Percentiles rank a stretch among this genome's conserved stretches.
phyloP scores from a whole-genome alignment of 2,329 filamentous ascomycete species.

The Neonectria coccinea region DNA sequence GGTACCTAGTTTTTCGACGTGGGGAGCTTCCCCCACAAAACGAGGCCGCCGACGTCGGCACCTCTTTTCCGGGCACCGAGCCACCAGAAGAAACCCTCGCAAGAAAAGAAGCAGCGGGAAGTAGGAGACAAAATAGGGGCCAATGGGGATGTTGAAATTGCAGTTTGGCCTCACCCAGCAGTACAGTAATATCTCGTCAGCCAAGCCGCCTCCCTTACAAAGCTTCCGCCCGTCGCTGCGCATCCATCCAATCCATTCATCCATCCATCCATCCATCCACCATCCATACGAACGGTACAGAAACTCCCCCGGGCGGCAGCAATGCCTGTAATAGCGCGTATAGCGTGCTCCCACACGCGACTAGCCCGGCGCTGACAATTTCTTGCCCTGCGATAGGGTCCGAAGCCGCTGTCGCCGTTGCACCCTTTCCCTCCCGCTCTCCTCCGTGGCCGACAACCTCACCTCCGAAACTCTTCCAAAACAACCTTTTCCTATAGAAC shows the following conservation, averaged over 20 bases:
- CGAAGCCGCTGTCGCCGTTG: conserved; percentile 43
- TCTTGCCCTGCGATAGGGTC: conserved; percentile 45
- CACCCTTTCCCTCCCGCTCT: conserved; percentile 22
- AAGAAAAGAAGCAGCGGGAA: conserved; percentile 10
- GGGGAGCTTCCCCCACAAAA: conserved; percentile 20
- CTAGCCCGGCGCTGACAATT: conserved; percentile 45
- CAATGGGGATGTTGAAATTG: conserved; percentile 8
- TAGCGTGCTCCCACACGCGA: conserved; percentile 1
- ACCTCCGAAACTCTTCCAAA: conserved; percentile 13
- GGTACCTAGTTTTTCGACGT: background rate
- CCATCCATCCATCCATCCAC: background rate
- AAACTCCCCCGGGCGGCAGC: background rate
- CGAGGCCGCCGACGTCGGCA: conserved; percentile 43
- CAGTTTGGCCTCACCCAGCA: background rate
- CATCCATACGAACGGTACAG: background rate
- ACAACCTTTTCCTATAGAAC: conserved; percentile 3
- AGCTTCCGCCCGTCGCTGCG: background rate
- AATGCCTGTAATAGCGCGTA: background rate
- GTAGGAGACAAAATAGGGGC: conserved; percentile 2
- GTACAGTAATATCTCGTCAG: conserved; percentile 23
- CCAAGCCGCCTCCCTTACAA: background rate
- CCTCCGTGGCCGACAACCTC: conserved; percentile 26
- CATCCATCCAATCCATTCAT: background rate
- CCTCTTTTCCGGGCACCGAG: conserved; percentile 29
- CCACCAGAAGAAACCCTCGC: conserved; percentile 8